A percentile compares a stretch with the other conserved stretches of the same genome.
Conservation (phyloP, 148 eudicot species). For the Cornus kousa region DNA sequence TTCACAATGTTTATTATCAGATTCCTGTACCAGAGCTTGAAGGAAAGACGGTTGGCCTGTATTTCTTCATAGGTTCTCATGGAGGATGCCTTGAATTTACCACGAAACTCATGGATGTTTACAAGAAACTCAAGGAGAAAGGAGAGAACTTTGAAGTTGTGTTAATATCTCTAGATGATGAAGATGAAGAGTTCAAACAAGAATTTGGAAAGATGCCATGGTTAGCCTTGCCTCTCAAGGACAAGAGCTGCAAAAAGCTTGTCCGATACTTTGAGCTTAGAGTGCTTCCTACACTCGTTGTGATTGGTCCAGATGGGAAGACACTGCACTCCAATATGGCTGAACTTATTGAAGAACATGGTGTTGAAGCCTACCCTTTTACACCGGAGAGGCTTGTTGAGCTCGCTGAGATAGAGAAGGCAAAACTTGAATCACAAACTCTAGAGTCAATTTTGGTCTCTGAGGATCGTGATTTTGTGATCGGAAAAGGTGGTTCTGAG, state of each 20-base stretch:
- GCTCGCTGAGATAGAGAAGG: conserved; percentile 72
- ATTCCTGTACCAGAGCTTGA: conserved; percentile 67
- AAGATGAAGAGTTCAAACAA: conserved; percentile 48
- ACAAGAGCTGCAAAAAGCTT: conserved; percentile 52
- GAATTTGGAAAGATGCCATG: conserved; percentile 53
- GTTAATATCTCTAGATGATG: conserved; percentile 61
- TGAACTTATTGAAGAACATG: conserved; percentile 63
- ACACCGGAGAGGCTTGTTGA: conserved; percentile 61
- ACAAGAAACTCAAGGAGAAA: conserved; percentile 44
- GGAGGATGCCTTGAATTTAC: conserved; percentile 44
- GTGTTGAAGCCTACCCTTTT: conserved; percentile 67
- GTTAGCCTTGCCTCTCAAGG: conserved; percentile 66
- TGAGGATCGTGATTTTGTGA: conserved; percentile 53
- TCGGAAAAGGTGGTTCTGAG: conserved; percentile 58
- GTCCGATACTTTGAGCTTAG: conserved; percentile 61
- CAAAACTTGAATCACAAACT: conserved; percentile 57
- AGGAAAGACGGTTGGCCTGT: conserved; percentile 72
- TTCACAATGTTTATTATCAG: conserved; percentile 22
- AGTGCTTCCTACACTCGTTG: conserved; percentile 57
- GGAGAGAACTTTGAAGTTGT: conserved; percentile 68
- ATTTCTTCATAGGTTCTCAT: conserved; percentile 43
- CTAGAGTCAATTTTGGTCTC: conserved; percentile 74
- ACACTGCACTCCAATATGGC: conserved; percentile 57
- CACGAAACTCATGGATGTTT: conserved; percentile 44
- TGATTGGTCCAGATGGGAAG: conserved; percentile 76